These are phyloP conservation scores for Ganoderma lucidum DNA, from an alignment of 1,284 basidiomycete genomes.

Conservation along the genomic window DNA sequence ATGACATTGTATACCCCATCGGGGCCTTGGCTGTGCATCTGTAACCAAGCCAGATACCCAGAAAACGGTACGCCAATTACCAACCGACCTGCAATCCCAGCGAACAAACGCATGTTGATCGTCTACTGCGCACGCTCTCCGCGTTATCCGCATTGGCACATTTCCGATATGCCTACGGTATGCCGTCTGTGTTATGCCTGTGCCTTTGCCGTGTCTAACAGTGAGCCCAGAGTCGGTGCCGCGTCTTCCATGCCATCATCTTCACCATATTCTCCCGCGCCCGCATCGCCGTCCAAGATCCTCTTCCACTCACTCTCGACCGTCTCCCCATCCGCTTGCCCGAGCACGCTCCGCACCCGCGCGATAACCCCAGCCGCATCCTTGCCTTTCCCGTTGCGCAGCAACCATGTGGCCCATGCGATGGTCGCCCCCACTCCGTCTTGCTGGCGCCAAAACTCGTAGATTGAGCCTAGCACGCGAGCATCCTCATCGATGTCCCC, in stretches of 20 bases:
- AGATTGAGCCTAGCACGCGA: conserved; percentile 47
- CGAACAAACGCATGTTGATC: conserved; percentile 11
- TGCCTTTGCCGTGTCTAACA: background rate
- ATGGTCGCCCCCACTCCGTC: conserved; percentile 49
- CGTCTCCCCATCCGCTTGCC: conserved; percentile 29
- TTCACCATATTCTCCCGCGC: conserved; percentile 15
- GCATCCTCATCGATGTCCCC: conserved; percentile 34
- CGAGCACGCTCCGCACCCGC: conserved; percentile 34
- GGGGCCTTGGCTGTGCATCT: conserved; percentile 12
- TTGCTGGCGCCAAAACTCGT: conserved; percentile 51
- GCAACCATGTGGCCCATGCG: conserved; percentile 57
- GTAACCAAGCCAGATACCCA: conserved; percentile 20
- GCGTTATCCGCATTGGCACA: background rate
- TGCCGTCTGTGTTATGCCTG: background rate
- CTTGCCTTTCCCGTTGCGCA: conserved; percentile 46
- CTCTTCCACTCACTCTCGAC: conserved; percentile 40
- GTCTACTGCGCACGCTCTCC: conserved; percentile 3
- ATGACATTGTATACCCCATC: conserved; percentile 2
- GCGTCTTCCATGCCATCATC: conserved; percentile 17
- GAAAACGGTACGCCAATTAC: conserved; percentile 11
- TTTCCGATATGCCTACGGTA: background rate
- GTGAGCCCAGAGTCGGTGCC: conserved; percentile 14
- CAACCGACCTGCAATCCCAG: conserved; percentile 1
- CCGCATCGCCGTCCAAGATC: conserved; percentile 28
- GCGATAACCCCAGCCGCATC: conserved; percentile 37